Evolutionary conservation across 1,139 yeast genomes (phyloP).

Genomic region (Magnusiomyces ingens): DNA sequence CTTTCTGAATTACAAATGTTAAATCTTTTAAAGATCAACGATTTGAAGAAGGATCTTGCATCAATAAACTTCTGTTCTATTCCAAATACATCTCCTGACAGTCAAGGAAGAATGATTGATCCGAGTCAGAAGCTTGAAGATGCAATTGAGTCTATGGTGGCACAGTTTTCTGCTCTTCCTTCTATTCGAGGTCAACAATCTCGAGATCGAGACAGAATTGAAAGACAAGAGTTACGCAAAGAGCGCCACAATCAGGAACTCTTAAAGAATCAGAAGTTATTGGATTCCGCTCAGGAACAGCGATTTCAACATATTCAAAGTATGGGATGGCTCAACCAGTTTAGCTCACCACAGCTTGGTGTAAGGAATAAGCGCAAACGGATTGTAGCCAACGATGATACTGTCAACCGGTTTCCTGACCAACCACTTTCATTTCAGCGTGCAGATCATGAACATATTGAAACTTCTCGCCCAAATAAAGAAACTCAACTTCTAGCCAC

Average conservation of each 20-base stretch:
- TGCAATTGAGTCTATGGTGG: background rate
- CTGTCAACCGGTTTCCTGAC: too few relatives aligned
- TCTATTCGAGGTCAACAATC: background rate
- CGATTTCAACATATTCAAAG: background rate
- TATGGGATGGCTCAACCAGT: background rate
- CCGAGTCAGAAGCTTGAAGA: background rate
- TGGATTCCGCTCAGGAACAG: background rate
- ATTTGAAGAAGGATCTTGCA: constrained; percentile 2
- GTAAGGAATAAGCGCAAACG: too few relatives aligned
- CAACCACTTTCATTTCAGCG: too few relatives aligned
- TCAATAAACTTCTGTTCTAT: background rate
- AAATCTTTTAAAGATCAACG: constrained; percentile 1
- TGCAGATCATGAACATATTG: constrained; percentile 2
- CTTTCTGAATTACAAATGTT: constrained; percentile 4
- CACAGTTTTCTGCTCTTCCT: background rate
- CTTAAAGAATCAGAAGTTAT: background rate
- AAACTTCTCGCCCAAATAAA: background rate
- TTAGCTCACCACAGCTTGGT: background rate
- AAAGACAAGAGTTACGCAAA: background rate
- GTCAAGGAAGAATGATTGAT: background rate
- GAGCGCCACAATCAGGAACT: background rate
- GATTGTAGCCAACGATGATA: too few relatives aligned
- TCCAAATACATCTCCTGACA: background rate
- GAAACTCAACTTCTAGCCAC: background rate
- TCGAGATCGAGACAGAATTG: background rate